These are phyloP conservation scores for Penicillium lagena DNA, from an alignment of 495 filamentous ascomycete species.

Conservation along the genomic window DNA sequence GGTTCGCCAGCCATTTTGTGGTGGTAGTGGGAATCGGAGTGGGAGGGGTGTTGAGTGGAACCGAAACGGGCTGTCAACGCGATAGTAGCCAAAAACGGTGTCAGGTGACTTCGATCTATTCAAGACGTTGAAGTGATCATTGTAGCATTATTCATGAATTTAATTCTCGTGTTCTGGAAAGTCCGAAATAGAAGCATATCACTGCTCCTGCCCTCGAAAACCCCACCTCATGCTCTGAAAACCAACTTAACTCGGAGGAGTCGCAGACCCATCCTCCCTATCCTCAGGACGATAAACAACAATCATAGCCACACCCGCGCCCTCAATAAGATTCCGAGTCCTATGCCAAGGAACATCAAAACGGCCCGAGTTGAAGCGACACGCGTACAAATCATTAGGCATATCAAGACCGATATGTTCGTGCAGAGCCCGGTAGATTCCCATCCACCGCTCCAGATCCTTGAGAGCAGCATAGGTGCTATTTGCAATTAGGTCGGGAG, in stretches of 20 bases:
- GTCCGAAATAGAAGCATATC: not conserved
- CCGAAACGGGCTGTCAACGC: not conserved
- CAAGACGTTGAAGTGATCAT: not conserved
- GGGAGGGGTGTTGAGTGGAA: too few relatives aligned
- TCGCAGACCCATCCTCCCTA: not conserved
- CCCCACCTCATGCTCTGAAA: not conserved
- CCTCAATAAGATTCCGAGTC: constrained; percentile 16
- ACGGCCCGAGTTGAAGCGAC: constrained; percentile 38
- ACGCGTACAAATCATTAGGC: constrained; percentile 23
- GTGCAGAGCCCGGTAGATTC: constrained; percentile 1
- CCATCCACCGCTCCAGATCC: constrained; percentile 30
- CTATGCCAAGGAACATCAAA: constrained; percentile 33
- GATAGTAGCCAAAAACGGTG: constrained; percentile 22
- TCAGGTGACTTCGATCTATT: constrained; percentile 25
- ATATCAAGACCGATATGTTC: not conserved
- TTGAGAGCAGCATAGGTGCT: constrained; percentile 32
- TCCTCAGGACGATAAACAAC: constrained; percentile 16
- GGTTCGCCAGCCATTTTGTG: constrained; percentile 32
- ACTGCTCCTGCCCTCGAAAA: not conserved
- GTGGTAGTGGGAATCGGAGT: not conserved
- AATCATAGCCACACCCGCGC: constrained; percentile 14
- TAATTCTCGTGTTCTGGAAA: not conserved
- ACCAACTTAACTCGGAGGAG: not conserved
- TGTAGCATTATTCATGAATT: not conserved
- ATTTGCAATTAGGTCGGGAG: constrained; percentile 24